Conservation (phyloP, 2,329 filamentous ascomycete species). For the Fusarium tanahbumbuense region DNA sequence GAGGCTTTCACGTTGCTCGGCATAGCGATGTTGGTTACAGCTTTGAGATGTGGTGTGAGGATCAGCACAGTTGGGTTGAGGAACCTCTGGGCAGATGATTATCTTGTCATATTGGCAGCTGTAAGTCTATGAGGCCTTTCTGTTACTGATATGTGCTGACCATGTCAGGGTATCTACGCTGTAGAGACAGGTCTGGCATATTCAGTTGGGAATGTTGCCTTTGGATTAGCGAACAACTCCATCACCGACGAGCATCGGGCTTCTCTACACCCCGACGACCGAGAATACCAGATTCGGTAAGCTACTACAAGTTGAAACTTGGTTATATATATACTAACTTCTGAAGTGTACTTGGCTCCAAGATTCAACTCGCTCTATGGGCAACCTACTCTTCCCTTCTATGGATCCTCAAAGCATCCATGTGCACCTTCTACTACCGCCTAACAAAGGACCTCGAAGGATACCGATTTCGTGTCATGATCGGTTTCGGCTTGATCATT, state of each 20-base stretch:
- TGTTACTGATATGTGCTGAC: not conserved
- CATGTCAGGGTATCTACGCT: conserved; percentile 60
- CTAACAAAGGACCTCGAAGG: conserved; percentile 59
- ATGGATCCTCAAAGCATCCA: conserved; percentile 67
- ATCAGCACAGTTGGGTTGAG: conserved; percentile 60
- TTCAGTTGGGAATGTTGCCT: conserved; percentile 59
- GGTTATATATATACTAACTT: not conserved
- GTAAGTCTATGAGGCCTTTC: conserved; percentile 47
- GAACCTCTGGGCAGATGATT: conserved; percentile 68
- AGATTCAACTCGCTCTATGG: conserved; percentile 68
- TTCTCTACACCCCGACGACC: conserved; percentile 55
- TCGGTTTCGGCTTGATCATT: conserved; percentile 63
- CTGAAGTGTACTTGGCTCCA: conserved; percentile 63
- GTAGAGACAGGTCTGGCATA: conserved; percentile 64
- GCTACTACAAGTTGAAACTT: not conserved
- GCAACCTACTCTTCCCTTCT: conserved; percentile 64
- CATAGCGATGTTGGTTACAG: conserved; percentile 62
- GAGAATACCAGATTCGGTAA: conserved; percentile 58
- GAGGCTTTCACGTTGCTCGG: conserved; percentile 59
- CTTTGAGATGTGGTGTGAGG: conserved; percentile 62
- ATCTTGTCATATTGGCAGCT: conserved; percentile 66
- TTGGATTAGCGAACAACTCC: conserved; percentile 66
- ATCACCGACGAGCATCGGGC: conserved; percentile 65
- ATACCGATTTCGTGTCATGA: conserved; percentile 59
- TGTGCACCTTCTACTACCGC: conserved; percentile 67